Base-by-base conservation (phyloP, 345 rosid genomes). In the Reutealis trisperma region DNA sequence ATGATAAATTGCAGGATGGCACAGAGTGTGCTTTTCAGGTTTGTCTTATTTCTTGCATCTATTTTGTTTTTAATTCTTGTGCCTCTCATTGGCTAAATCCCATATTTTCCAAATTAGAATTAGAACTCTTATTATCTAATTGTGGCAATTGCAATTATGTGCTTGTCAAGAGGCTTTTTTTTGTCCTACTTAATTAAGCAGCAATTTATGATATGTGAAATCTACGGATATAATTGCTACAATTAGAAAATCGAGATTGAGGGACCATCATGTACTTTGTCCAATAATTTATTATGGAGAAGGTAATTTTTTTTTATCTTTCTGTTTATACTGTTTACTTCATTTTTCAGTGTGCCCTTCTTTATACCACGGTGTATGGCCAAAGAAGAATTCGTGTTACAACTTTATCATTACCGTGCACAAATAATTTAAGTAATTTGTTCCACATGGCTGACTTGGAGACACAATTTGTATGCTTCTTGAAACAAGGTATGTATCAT, bases 21-120 rank as follows among this genome's bases (percentile, higher is more conserved):
- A 82, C 96, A 15, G 99, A 93, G 87, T 90, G 92, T 84, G 89
- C 88, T 83, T 95, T 95, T 79, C 99, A 95, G 99, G 99, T 95
- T 69, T 58, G 22, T 49, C 59, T 9, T 55, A 16, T 70, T 58
- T 60, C 59, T 77, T 69, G 52, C 30, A 19, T 67, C 34, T 68
- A 68, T 66, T 54, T n/a, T 22, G 44, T 60, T 58, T 67, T 27
- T 27, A 0, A 27, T 27, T 27, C 30, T 27, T 51, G 61, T 51
- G 61, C 41, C 41, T 37, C 6, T 37, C 6, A 37, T 37, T 37
- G 41, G 41, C 41, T 37, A 37, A 37, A 37, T 37, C 5, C 41
- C 41, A 37, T 37, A 37, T 37, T 37, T 37, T 37, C 41, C 41
- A 37, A 37, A 37, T 37, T 6, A 5, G 6, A 52, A 52, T 30